Evolutionary conservation across 1,284 basidiomycete genomes (phyloP), one percentile per base, ranked within the genome.

Genomic region (Sporisorium iseilematis-ciliati): DNA sequence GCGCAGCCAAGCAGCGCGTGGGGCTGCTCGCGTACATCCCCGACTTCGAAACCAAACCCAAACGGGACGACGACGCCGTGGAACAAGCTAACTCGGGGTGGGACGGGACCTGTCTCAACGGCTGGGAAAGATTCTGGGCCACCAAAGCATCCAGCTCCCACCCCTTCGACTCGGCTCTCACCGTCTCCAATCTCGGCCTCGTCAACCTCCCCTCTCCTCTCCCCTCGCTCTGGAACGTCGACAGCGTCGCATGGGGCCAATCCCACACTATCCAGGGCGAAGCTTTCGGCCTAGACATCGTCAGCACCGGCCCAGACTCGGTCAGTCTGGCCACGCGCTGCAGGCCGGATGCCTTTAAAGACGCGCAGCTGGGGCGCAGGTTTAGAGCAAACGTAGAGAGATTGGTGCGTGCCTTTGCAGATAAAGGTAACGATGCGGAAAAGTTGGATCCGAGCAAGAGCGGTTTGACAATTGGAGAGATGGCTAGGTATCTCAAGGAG

Each of bases 51-150:
- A 6, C 23, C 25, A 38, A 51, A 8, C 20, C 5, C 2, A n/a
- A 42, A 8, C 7, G 14, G 3, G 41, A 33, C 12, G 25, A 40
- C 8, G 54, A 57, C 18, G 23, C 51, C 45, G 57, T 33, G 12
- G 29, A 49, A 2, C 23, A 11, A 18, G 10, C 52, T 1, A 38
- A 7, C 31, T 33, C 41, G 14, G 23, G 35, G 2, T 6, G 35
- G 7, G 35, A 48, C n/a, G 33, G 12, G 7, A n/a, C 3, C 2
- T 67, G 48, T 23, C 18, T 23, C 0, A 73, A 66, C 25, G 70
- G 70, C 4, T 73, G 70, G 70, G 70, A 73, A 25, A 55, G 64
- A 42, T 63, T 64, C 31, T 73, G 67, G n/a, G 59, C 48, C 14
- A 21, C 46, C 5, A 50, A 52, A 21, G 6, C 35, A 0, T 4